These are phyloP conservation scores for Suhomyces sp. DNA, from an alignment of 805 yeast genomes.

Conservation along the genomic window DNA sequence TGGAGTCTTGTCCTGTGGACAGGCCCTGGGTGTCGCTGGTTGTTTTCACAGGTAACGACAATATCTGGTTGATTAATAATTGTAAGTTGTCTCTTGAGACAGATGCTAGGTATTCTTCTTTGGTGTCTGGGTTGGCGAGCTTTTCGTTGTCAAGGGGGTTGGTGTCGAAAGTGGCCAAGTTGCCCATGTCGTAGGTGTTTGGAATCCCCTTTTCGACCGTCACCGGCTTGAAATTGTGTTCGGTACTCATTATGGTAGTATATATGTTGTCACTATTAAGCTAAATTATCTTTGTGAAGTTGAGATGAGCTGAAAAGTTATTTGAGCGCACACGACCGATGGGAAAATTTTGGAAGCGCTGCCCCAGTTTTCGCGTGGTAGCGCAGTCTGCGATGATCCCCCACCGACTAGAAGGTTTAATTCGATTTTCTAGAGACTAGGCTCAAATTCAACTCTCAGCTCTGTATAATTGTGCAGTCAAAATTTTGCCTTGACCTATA, in stretches of 20 bases:
- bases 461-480: no score
- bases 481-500: no score
- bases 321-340: slow-evolving; percentile 4
- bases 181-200: slow-evolving; percentile 83
- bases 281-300: neutral
- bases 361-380: no score
- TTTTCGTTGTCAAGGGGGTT: slow-evolving; percentile 73
- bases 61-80: slow-evolving; percentile 81
- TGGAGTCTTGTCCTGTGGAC: slow-evolving; percentile 62
- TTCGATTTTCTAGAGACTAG: no score
- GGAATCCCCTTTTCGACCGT: slow-evolving; percentile 92
- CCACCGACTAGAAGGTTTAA: no score
- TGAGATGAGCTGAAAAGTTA: slow-evolving; percentile 5
- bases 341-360: neutral
- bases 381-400: no score
- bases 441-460: no score
- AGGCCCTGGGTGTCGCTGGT: slow-evolving; percentile 70
- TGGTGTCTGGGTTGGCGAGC: slow-evolving; percentile 51
- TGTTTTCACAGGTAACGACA: slow-evolving; percentile 84
- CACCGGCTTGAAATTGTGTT: slow-evolving; percentile 55
- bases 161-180: slow-evolving; percentile 84
- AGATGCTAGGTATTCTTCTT: slow-evolving; percentile 61
- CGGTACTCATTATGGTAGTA: slow-evolving; percentile 14
- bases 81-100: slow-evolving; percentile 91
- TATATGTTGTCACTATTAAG: neutral